Evolutionary conservation across 495 filamentous ascomycete genomes (phyloP).

Genomic region (Cenococcum geophilum): DNA sequence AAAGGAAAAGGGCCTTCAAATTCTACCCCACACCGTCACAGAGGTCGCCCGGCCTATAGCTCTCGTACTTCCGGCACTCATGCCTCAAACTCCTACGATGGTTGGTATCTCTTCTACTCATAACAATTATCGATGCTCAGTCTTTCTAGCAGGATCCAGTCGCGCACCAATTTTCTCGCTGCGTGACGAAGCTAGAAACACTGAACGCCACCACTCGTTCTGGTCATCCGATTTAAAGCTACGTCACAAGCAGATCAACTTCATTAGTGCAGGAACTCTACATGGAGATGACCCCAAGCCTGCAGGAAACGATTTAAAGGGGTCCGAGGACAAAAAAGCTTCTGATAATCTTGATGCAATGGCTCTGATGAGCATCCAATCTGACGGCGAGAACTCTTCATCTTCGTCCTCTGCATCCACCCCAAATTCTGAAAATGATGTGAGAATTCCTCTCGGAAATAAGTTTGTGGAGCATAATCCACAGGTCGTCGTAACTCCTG

Average conservation of each 20-base stretch:
- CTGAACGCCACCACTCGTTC: slow-evolving; percentile 51
- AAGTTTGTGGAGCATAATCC: neutral
- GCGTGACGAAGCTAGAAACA: slow-evolving; percentile 72
- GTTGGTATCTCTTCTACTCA: neutral
- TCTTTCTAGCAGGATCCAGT: slow-evolving; percentile 11
- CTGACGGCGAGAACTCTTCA: slow-evolving; percentile 6
- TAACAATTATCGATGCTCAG: neutral
- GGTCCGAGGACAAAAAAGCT: neutral
- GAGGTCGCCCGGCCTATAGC: neutral
- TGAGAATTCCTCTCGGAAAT: neutral
- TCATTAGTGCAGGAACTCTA: slow-evolving; percentile 63
- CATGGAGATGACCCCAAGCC: slow-evolving; percentile 21
- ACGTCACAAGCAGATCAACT: slow-evolving; percentile 56
- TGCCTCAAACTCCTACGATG: neutral
- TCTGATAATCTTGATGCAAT: slow-evolving; percentile 16
- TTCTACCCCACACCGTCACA: neutral
- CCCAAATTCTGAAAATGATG: neutral
- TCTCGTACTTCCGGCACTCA: neutral
- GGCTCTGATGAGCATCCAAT: slow-evolving; percentile 25
- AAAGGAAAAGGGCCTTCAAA: neutral
- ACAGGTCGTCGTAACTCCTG: neutral
- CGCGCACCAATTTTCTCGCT: slow-evolving; percentile 51
- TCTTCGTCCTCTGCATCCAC: neutral
- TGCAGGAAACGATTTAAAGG: neutral
- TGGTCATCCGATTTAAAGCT: slow-evolving; percentile 38